Evolutionary conservation across 108 stramenopile genomes (phyloP), one percentile per base, ranked within the genome.

Genomic region (Cyclostephanos tholiformis): DNA sequence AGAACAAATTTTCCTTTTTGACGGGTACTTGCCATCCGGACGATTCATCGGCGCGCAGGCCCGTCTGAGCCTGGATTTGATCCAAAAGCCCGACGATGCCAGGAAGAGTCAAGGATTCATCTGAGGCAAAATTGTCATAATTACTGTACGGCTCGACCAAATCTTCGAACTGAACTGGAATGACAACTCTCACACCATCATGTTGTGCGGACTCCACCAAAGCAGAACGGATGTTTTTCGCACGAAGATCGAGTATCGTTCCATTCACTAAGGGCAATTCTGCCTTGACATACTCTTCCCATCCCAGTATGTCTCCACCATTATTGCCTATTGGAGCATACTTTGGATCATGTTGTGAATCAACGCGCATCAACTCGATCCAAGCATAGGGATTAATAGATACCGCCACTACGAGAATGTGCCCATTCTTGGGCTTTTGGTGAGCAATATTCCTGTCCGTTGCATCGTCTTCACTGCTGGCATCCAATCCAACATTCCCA

Each of bases 201-300:
- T 77, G 86, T 39, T 64, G 50, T 29, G 61, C 30, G 9, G 71
- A 79, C 17, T 89, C 77, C 36, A 75, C 68, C 41, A 89, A 67
- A 4, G 79, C 75, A 55, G 91, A 82, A 0, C 51, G 71, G 26
- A 89, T 67, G 48, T 85, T 85, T 25, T 79, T 82, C 6, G 84
- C 78, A 22, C 88, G 65, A 56, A 86, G 72, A 39, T 77, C 74
- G 23, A 89, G 36, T 35, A 95, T 88, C 53, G 88, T 91, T 57
- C 79, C 70, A 66, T 63, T 52, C 2, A 38, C 22, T 13, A 72
- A 66, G 56, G 63, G 41, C 72, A 72, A 74, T 59, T 69, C 72
- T 49, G 38, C 30, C 56, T 69, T 36, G 2, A 70, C 35, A 59
- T 61, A 73, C 12, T 74, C 63, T 55, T 50, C 69, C 79, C 79